Conservation (phyloP, 106 monocot species). For the Ottelia alismoides region DNA sequence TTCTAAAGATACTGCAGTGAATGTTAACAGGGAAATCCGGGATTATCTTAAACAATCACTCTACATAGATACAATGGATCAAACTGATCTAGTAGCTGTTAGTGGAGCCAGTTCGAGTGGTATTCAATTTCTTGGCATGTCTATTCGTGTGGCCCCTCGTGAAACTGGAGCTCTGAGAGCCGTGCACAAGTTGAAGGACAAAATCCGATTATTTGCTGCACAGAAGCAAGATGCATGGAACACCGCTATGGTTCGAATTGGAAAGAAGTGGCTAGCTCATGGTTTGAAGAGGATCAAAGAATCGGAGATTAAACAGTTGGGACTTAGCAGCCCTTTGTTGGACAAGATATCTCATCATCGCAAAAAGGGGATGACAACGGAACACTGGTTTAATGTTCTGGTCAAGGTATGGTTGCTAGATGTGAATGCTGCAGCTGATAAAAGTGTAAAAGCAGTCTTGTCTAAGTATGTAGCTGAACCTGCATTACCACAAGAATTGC, state of each 20-base stretch:
- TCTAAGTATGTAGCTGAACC: constrained; percentile 71
- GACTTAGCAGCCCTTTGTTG: constrained; percentile 68
- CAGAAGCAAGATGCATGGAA: constrained; percentile 81
- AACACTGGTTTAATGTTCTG: constrained; percentile 85
- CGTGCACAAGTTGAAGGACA: constrained; percentile 91
- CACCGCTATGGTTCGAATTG: constrained; percentile 50
- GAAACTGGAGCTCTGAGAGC: constrained; percentile 35
- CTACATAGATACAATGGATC: constrained; percentile 36
- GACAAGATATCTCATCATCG: constrained; percentile 68
- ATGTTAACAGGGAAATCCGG: constrained; percentile 45
- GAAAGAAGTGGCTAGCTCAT: constrained; percentile 85
- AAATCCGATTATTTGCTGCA: constrained; percentile 54
- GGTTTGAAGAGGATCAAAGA: constrained; percentile 83
- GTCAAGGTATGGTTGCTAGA: constrained; percentile 87
- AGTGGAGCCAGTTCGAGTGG: constrained; percentile 8
- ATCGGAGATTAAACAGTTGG: constrained; percentile 75
- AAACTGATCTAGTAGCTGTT: constrained; percentile 10
- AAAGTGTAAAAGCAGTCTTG: constrained; percentile 33
- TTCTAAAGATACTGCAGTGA: constrained; percentile 42
- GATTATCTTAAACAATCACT: constrained; percentile 43
- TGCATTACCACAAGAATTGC: constrained; percentile 61
- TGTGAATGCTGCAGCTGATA: constrained; percentile 34
- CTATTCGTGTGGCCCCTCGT: constrained; percentile 19
- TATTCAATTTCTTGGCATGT: constrained; percentile 68
- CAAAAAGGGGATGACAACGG: constrained; percentile 94